phyloP scores from a whole-genome alignment of 2,329 filamentous ascomycete species.

The Fusarium sp. region DNA sequence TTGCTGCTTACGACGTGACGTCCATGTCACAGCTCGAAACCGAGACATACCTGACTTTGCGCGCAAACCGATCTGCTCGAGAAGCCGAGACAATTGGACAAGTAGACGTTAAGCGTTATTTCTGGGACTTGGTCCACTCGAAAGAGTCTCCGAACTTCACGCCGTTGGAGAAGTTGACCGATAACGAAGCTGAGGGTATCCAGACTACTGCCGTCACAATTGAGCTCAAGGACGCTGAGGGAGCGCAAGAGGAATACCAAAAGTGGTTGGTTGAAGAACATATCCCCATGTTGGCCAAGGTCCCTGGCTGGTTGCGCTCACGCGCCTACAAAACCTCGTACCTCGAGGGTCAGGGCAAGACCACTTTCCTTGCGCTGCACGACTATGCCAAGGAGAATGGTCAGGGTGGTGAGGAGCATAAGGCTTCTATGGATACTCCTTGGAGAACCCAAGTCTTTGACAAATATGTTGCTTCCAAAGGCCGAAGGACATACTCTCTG shows the following conservation, averaged over 20 bases:
- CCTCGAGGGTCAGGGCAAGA: slow-evolving; percentile 67
- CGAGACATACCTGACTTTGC: slow-evolving; percentile 76
- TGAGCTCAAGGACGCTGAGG: slow-evolving; percentile 63
- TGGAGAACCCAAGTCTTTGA: slow-evolving; percentile 71
- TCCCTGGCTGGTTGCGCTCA: slow-evolving; percentile 84
- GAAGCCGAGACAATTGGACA: slow-evolving; percentile 68
- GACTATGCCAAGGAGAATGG: slow-evolving; percentile 79
- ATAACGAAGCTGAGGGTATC: slow-evolving; percentile 70
- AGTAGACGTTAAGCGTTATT: slow-evolving; percentile 75
- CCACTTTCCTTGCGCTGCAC: slow-evolving; percentile 74
- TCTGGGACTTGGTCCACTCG: slow-evolving; percentile 76
- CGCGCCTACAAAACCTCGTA: slow-evolving; percentile 76
- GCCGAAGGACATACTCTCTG: slow-evolving; percentile 74
- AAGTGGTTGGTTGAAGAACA: slow-evolving; percentile 85
- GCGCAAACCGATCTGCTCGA: slow-evolving; percentile 67
- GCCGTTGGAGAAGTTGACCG: slow-evolving; percentile 70
- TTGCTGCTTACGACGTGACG: slow-evolving; percentile 85
- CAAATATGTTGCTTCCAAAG: slow-evolving; percentile 69
- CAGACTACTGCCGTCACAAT: slow-evolving; percentile 74
- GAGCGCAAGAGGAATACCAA: slow-evolving; percentile 66
- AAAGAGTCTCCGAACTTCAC: slow-evolving; percentile 69
- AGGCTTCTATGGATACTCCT: slow-evolving; percentile 72
- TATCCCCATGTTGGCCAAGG: slow-evolving; percentile 75
- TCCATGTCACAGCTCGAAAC: slow-evolving; percentile 79
- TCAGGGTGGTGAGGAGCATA: slow-evolving; percentile 73